These are phyloP conservation scores for cucumber (Cucumis sativus) DNA, from an alignment of 306 rosid species.

Conservation along the genomic window Cucumber_9930_V3 NC_026659.2:28835501-28836000, in stretches of 20 bases:
- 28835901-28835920: not conserved
- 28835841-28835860: not conserved
- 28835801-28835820: not conserved
- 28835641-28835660: conserved; percentile 18
- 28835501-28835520: conserved; percentile 19
- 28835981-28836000: no score
- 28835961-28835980: no score
- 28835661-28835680: conserved; percentile 19
- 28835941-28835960: no score
- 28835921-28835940: not conserved
- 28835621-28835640: conserved; percentile 9
- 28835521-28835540: conserved; percentile 31
- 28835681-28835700: conserved; percentile 16
- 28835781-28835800: not conserved
- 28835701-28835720: conserved; percentile 19
- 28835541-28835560: conserved; percentile 23
- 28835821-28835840: not conserved
- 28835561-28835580: conserved; percentile 35
- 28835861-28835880: not conserved
- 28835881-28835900: not conserved
- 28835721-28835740: conserved; percentile 18
- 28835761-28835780: not conserved
- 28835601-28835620: not conserved
- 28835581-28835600: not conserved
- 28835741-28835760: conserved; percentile 17